Evolutionary conservation across 139 green algal species (phyloP), one percentile per base, ranked within the genome.

Genomic region (Picochlorum sp.): DNA sequence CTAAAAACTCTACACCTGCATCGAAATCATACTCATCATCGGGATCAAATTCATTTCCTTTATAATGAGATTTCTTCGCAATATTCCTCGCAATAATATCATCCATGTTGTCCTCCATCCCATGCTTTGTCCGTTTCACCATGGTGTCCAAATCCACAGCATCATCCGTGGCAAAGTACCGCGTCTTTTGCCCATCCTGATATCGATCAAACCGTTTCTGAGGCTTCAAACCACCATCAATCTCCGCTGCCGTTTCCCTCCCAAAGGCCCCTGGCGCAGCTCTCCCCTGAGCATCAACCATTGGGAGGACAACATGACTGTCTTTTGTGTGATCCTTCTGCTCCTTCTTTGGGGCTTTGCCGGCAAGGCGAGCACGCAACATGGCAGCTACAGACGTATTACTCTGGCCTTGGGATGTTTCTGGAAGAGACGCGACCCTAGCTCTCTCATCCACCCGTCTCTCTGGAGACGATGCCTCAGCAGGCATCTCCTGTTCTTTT

Each of bases 1-100:
- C 72, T 49, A 66, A 81, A 70, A 86, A 60, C 21, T 95, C 86
- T 49, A 97, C 66, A 1, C 92, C 90, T 4, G 67, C 84, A 58
- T 98, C 92, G 52, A 87, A 66, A 67, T 98, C 92, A 76, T 98
- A 98, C 78, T 98, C 92, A 26, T 81, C 90, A 62, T 98, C 92
- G 56, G 81, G 85, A 18, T 77, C 65, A 14, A 69, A 20, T 34
- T 77, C 65, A 11, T 23, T 49, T 20, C 50, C 34, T 59, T 77
- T 77, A 52, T 60, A 77, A 16, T 58, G 56, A 44, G 62, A 49
- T 4, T 63, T 71, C 16, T 57, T 58, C 37, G 74, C 52, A 51
- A 97, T 93, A 77, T 88, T 92, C 41, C 59, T 54, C 1, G 88
- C 88, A 52, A 96, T 57, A 21, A 80, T 71, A 18, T 45, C 45